Evolutionary conservation across 169 alveolate species (phyloP), one percentile per base, ranked within the genome.

Genomic region (Pseudocohnilembus persalinus): DNA sequence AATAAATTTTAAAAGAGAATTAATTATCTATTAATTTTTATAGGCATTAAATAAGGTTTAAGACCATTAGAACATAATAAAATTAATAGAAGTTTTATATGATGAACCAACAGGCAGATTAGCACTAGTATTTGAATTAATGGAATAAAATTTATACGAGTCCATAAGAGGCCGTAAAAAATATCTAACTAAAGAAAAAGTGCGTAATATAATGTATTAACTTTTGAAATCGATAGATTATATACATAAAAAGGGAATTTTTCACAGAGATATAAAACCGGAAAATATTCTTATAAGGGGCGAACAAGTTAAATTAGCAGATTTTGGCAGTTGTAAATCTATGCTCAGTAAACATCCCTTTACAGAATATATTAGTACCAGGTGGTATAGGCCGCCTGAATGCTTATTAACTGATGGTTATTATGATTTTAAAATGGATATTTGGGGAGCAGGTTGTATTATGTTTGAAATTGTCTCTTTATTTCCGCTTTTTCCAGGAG

Each of bases 371-470:
- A 96, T 97, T 31, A 92, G 97, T 27, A 97, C 99, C 1, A 86
- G 99, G 88, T 97, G 99, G 98, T 97, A 97, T 83, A 89, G 99
- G 74, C 97, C 99, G 11, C 99, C 99, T 0, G 99, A 97, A 89
- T 97, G 99, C 68, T 87, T 97, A 73, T 89, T 97, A 81, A 97
- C 99, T 72, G 97, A 96, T 88, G 99, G 99, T 28, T 96, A 94
- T 93, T 97, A 97, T 85, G 94, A 92, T 72, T 92, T 90, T 84
- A 95, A 97, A 90, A 97, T 97, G 99, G 99, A 97, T 91, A 90
- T 97, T 33, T 97, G 98, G 97, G 99, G 98, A 32, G 97, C 94
- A 6, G 99, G 99, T 26, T 97, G 99, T 85, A 98, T 97, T 30
- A 89, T 96, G 85, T 97, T 96, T 85, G 99, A 97, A 88, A 93